Evolutionary conservation across 1,139 yeast species (phyloP), one percentile per base, ranked within the genome.

Genomic region (Lodderomyces elongisporus): DNA sequence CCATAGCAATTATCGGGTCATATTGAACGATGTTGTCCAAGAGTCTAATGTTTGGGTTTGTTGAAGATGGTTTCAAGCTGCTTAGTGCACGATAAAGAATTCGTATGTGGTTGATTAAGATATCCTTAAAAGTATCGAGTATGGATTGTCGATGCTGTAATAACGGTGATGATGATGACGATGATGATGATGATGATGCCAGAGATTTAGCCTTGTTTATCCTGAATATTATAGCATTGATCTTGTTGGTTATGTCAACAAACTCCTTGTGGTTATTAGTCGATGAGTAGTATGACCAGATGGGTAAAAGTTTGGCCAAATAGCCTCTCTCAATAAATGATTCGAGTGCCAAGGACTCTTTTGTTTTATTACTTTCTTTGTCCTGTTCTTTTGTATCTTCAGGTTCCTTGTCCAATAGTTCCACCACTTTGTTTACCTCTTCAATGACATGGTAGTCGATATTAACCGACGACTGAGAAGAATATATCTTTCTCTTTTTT

Each of bases 51-150:
- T 74, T 69, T 0, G 94, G 82, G 36, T 73, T 77, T 1, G 91
- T 76, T 8, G 77, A 59, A 1, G 74, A 62, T 0, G 83, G 76
- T 42, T 79, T 72, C 44, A 70, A 57, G 38, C 77, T 73, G 40
- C 70, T 74, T 29, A 88, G 60, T 16, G 84, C 79, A 46, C 95
- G 66, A 55, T 84, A 85, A 4, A 88, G 61, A 15, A 78, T 71
- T 46, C 80, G 83, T 31, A 72, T 54, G 49, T 83, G 74, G 35
- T 67, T 70, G 2, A 67, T 63, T 14, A 87, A 54, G 7, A 87
- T 57, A 14, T 71, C 71, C 32, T 62, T 66, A 37, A 80, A 72
- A 32, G 76, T 23, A n/a, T 40, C 42, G 8, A 38, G 25, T 17
- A 45, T 33, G 5, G 27, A 21, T 20, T 38, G 36, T 32, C 35